phyloP scores from a whole-genome alignment of 2,329 filamentous ascomycete species.

The Hypoxylon sp. region DNA sequence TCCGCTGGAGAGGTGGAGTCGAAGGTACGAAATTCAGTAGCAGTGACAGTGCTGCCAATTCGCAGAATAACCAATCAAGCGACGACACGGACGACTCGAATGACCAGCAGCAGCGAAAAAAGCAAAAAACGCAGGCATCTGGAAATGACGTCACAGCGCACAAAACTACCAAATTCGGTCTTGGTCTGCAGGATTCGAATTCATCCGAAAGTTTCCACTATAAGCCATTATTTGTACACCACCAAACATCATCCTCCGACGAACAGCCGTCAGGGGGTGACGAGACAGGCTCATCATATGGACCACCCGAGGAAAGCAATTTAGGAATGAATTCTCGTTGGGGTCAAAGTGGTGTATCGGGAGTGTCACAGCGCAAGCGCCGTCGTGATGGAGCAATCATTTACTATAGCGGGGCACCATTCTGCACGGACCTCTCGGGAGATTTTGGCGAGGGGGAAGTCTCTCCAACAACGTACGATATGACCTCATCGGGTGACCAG shows the following conservation, averaged over 20 bases:
- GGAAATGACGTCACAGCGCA: slow-evolving; percentile 57
- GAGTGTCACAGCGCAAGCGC: slow-evolving; percentile 66
- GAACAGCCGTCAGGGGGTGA: slow-evolving; percentile 63
- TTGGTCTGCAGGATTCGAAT: slow-evolving; percentile 55
- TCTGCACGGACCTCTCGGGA: slow-evolving; percentile 84
- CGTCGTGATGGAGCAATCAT: slow-evolving; percentile 82
- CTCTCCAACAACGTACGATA: slow-evolving; percentile 63
- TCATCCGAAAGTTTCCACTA: slow-evolving; percentile 71
- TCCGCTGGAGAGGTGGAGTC: slow-evolving; percentile 82
- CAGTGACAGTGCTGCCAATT: slow-evolving; percentile 71
- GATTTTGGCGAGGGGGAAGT: slow-evolving; percentile 69
- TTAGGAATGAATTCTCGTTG: slow-evolving; percentile 62
- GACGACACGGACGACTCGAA: slow-evolving; percentile 65
- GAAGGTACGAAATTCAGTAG: slow-evolving; percentile 76
- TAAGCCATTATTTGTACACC: slow-evolving; percentile 73
- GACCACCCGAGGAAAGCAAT: slow-evolving; percentile 64
- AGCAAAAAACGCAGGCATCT: slow-evolving; percentile 60
- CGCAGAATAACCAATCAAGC: slow-evolving; percentile 63
- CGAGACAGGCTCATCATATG: slow-evolving; percentile 66
- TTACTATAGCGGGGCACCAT: slow-evolving; percentile 84
- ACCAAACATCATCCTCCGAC: slow-evolving; percentile 60
- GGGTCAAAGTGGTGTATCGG: slow-evolving; percentile 59
- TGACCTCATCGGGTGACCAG: slow-evolving; percentile 62
- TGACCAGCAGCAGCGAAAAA: slow-evolving; percentile 62
- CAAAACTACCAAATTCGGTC: slow-evolving; percentile 60